A percentile compares a stretch with the other conserved stretches of the same genome.
Evolutionary conservation across 495 filamentous ascomycete genomes (phyloP).

Genomic region (Parmelia sp.): DNA sequence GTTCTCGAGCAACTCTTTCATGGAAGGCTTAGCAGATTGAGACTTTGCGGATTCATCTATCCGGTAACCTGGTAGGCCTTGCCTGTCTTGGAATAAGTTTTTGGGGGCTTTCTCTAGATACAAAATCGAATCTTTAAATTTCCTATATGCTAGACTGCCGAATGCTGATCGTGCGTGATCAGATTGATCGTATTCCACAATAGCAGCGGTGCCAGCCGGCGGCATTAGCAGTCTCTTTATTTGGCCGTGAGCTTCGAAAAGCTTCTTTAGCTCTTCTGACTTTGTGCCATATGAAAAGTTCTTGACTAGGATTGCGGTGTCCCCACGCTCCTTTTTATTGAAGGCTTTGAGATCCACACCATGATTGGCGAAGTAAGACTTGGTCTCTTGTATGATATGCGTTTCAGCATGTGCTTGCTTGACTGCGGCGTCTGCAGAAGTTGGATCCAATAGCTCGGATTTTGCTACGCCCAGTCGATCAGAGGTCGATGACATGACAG

Average conservation of each 20-base stretch:
- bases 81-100: slow-evolving; percentile 54
- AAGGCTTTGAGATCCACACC: slow-evolving; percentile 91
- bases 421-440: slow-evolving; percentile 84
- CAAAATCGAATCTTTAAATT: slow-evolving; percentile 83
- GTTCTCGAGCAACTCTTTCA: slow-evolving; percentile 46
- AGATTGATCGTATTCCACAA: slow-evolving; percentile 75
- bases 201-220: slow-evolving; percentile 83
- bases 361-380: slow-evolving; percentile 75
- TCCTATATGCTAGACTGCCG: slow-evolving; percentile 72
- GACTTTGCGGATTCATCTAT: slow-evolving; percentile 35
- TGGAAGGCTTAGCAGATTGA: slow-evolving; percentile 44
- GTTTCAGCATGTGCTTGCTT: slow-evolving; percentile 97
- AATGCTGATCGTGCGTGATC: slow-evolving; percentile 78
- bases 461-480: slow-evolving; percentile 82
- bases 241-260: slow-evolving; percentile 54
- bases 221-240: slow-evolving; percentile 80
- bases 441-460: slow-evolving; percentile 85
- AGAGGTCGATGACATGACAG: slow-evolving; percentile 85
- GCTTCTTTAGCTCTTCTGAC: slow-evolving; percentile 43
- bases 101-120: slow-evolving; percentile 93
- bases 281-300: slow-evolving; percentile 84
- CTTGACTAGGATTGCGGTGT: slow-evolving; percentile 86
- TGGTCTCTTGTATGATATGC: slow-evolving; percentile 91
- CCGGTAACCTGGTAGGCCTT: slow-evolving; percentile 20
- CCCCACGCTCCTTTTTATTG: slow-evolving; percentile 71